Evolutionary conservation across 306 rosid species (phyloP).

Genomic region (Quercus gilva): DNA sequence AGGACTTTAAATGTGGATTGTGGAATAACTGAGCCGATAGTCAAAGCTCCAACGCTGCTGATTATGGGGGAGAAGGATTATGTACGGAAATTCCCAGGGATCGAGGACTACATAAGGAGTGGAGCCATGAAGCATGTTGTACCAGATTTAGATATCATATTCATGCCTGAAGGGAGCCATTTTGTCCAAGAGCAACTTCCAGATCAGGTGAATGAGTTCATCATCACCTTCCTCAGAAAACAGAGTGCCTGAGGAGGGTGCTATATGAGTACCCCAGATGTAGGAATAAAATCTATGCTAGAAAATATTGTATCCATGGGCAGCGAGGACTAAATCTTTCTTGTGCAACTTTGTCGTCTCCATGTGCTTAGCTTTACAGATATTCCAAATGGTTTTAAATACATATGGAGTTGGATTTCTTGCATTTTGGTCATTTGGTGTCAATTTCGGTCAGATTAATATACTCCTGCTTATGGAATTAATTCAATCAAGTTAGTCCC

Average conservation of each 20-base stretch:
- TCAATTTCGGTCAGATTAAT: too few species aligned
- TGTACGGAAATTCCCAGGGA: constrained; percentile 41
- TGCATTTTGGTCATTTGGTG: not conserved
- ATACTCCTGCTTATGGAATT: too few species aligned
- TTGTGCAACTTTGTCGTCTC: not conserved
- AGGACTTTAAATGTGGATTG: constrained; percentile 38
- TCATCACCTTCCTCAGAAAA: constrained; percentile 46
- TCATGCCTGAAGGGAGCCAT: constrained; percentile 50
- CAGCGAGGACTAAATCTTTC: not conserved
- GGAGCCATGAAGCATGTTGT: constrained; percentile 45
- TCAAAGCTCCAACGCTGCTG: constrained; percentile 38
- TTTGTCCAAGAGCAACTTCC: constrained; percentile 59
- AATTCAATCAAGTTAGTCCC: too few species aligned
- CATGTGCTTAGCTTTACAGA: not conserved
- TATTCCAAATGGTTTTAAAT: not conserved
- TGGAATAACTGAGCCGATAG: constrained; percentile 50
- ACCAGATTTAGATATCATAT: constrained; percentile 44
- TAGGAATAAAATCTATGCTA: not conserved
- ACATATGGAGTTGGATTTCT: not conserved
- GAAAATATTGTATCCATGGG: not conserved
- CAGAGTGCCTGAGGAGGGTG: constrained; percentile 28
- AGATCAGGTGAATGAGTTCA: constrained; percentile 48
- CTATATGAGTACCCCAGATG: not conserved
- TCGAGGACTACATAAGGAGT: constrained; percentile 46
- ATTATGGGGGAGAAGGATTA: constrained; percentile 62